phyloP scores from a whole-genome alignment of 2,329 filamentous ascomycete genomes.

The Aspergillus sclerotialis region DNA sequence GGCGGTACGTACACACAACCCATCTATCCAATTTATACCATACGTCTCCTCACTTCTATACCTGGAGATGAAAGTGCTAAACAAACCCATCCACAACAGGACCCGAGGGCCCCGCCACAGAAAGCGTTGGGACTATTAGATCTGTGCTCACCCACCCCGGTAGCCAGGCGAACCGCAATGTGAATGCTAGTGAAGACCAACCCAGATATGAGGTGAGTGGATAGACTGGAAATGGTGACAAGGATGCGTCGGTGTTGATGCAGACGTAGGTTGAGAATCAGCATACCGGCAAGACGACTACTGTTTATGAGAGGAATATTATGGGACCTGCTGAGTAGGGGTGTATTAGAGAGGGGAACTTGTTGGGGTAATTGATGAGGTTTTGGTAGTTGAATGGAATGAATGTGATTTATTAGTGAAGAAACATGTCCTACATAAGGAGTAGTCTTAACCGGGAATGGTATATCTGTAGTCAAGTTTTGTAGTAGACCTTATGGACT shows the following conservation, averaged over 20 bases:
- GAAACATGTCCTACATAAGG: no score
- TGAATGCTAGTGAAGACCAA: constrained; percentile 23
- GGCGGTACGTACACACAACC: constrained; percentile 26
- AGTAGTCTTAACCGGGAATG: no score
- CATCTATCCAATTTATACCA: no score
- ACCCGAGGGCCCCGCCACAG: constrained; percentile 25
- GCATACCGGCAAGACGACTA: constrained; percentile 25
- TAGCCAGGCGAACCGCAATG: constrained; percentile 22
- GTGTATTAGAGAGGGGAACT: no score
- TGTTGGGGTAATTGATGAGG: no score
- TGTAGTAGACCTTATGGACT: no score
- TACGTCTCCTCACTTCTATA: background rate
- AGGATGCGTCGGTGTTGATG: no score
- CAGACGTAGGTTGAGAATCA: constrained; percentile 28
- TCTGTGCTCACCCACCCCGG: constrained; percentile 25
- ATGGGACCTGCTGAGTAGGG: constrained; percentile 12
- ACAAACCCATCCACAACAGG: constrained; percentile 18
- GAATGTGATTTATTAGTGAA: no score
- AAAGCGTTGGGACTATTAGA: constrained; percentile 25
- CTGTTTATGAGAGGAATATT: constrained; percentile 26
- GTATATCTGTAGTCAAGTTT: no score
- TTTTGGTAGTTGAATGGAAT: no score
- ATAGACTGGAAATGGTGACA: background rate
- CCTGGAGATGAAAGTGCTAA: background rate
- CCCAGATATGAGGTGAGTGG: constrained; percentile 30